Conservation (phyloP, 352 stramenopile genomes). For the Phytophthora litchii region DNA sequence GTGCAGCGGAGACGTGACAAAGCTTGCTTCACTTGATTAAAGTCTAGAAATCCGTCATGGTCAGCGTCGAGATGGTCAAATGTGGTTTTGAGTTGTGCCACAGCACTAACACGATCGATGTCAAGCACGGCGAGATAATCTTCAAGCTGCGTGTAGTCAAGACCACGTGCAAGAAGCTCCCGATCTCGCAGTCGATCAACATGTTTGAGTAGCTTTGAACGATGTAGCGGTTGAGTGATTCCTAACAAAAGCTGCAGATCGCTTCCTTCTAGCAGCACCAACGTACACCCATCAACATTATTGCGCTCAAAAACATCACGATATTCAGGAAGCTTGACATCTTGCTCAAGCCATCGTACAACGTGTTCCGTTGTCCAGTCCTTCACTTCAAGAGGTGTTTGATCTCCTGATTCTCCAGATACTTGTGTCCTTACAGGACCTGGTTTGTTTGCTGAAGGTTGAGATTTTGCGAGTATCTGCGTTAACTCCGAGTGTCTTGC, state of each 20-base stretch:
- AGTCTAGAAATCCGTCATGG: constrained; percentile 62
- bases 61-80: constrained; percentile 75
- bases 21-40: constrained; percentile 49
- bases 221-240: constrained; percentile 65
- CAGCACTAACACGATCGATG: constrained; percentile 63
- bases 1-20: constrained; percentile 42
- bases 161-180: constrained; percentile 58
- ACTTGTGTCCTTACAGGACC: not conserved
- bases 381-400: constrained; percentile 39
- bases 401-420: not conserved
- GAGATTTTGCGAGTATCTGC: constrained; percentile 9
- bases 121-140: constrained; percentile 80
- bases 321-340: constrained; percentile 65
- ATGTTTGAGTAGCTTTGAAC: constrained; percentile 52
- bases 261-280: constrained; percentile 55
- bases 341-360: constrained; percentile 48
- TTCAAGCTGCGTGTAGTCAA: constrained; percentile 74
- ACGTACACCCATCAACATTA: constrained; percentile 65
- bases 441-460: constrained; percentile 2
- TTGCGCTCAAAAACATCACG: constrained; percentile 54
- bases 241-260: constrained; percentile 73
- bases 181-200: constrained; percentile 70
- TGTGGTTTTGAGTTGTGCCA: constrained; percentile 68
- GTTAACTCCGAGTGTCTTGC: constrained; percentile 40
- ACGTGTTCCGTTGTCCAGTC: constrained; percentile 69